phyloP scores from a whole-genome alignment of 2,329 filamentous ascomycete species.

The Apiospora koreana region DNA sequence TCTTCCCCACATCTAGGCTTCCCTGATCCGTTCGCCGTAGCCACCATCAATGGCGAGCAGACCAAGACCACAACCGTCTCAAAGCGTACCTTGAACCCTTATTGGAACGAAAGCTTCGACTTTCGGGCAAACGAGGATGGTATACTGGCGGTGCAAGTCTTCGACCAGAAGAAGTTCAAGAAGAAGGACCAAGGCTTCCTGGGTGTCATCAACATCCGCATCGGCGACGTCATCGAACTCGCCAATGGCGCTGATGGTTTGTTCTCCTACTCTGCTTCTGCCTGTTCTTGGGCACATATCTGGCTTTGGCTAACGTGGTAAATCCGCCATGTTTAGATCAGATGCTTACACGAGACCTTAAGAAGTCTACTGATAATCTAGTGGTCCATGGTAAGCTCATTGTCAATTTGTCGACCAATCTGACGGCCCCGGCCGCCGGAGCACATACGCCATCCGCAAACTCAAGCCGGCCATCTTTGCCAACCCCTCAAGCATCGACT shows the following conservation, averaged over 20 bases:
- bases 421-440: slow-evolving; percentile 66
- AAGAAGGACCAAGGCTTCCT: slow-evolving; percentile 99
- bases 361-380: slow-evolving; percentile 97
- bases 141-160: slow-evolving; percentile 96
- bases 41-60: slow-evolving; percentile 95
- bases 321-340: slow-evolving; percentile 64
- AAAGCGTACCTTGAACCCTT: slow-evolving; percentile 97
- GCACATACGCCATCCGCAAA: slow-evolving; percentile 37
- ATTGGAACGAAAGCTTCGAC: slow-evolving; percentile 99
- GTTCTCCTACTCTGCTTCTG: slow-evolving; percentile 28
- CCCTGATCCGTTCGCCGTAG: slow-evolving; percentile 95
- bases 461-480: slow-evolving; percentile 47
- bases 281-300: not conserved
- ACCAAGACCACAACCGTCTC: slow-evolving; percentile 97
- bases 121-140: slow-evolving; percentile 92
- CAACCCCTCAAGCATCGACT: slow-evolving; percentile 45
- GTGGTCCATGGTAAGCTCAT: slow-evolving; percentile 98
- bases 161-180: slow-evolving; percentile 99
- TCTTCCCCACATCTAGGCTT: slow-evolving; percentile 64
- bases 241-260: slow-evolving; percentile 88
- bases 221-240: slow-evolving; percentile 92
- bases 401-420: slow-evolving; percentile 91
- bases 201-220: slow-evolving; percentile 94
- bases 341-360: slow-evolving; percentile 96
- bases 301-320: not conserved